Percentiles rank a stretch among this genome's conserved stretches.
These are phyloP conservation scores for Bruguiera hainesii DNA, from an alignment of 441 rosid genomes.

Conservation along the genomic window DNA sequence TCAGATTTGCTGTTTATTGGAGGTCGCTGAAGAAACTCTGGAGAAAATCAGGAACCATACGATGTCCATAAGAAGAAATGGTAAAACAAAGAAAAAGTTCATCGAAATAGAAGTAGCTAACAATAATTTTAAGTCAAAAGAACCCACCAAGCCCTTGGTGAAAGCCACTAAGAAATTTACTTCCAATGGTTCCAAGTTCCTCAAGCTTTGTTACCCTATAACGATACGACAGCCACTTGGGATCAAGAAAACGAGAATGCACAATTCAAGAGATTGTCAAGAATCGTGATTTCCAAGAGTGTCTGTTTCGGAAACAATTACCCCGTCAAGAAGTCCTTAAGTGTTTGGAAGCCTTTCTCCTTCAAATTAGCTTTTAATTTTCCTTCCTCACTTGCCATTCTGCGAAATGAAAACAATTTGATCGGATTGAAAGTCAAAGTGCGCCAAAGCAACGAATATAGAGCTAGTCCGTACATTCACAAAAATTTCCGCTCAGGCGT, in stretches of 20 bases:
- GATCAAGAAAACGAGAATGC: neutral
- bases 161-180: slow-evolving; percentile 52
- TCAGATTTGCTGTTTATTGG: slow-evolving; percentile 48
- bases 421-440: too few species aligned
- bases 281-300: too few species aligned
- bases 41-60: neutral
- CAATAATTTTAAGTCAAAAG: slow-evolving; percentile 1
- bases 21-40: slow-evolving; percentile 61
- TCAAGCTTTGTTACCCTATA: slow-evolving; percentile 64
- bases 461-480: too few species aligned
- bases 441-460: too few species aligned
- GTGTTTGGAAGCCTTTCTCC: slow-evolving; percentile 33
- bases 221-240: slow-evolving; percentile 2
- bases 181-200: slow-evolving; percentile 48
- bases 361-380: slow-evolving; percentile 31
- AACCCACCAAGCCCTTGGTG: slow-evolving; percentile 63
- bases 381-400: slow-evolving; percentile 26
- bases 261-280: neutral
- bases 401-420: too few species aligned
- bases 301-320: slow-evolving; percentile 15
- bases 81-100: slow-evolving; percentile 1
- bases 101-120: neutral
- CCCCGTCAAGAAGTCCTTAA: slow-evolving; percentile 56
- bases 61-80: slow-evolving; percentile 15
- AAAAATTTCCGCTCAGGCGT: too few species aligned